These are phyloP conservation scores for Tanacetum coccineum DNA, from an alignment of 129 eudicot genomes.

Conservation along the genomic window DNA sequence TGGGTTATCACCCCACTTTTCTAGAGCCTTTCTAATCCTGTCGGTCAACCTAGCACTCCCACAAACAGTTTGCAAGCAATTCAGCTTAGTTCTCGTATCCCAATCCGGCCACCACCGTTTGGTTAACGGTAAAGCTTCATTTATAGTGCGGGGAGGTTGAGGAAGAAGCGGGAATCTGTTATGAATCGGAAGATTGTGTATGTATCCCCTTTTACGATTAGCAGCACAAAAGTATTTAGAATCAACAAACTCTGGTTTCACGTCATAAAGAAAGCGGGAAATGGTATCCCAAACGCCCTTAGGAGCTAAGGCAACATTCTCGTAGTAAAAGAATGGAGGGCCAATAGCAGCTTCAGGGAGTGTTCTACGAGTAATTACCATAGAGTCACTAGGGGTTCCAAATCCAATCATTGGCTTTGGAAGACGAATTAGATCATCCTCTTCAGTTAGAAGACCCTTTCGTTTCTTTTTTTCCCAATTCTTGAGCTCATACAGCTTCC, in stretches of 20 bases:
- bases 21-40: constrained; percentile 70
- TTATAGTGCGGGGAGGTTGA: constrained; percentile 70
- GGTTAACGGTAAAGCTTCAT: constrained; percentile 74
- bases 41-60: constrained; percentile 74
- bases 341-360: constrained; percentile 67
- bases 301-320: constrained; percentile 92
- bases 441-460: constrained; percentile 25
- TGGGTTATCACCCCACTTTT: constrained; percentile 56
- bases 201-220: constrained; percentile 78
- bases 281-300: constrained; percentile 95
- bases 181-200: constrained; percentile 74
- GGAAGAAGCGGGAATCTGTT: constrained; percentile 78
- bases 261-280: constrained; percentile 59
- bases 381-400: constrained; percentile 54
- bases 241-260: constrained; percentile 87
- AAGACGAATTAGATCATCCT: constrained; percentile 50
- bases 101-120: constrained; percentile 90
- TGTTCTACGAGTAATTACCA: constrained; percentile 25
- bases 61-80: constrained; percentile 72
- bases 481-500: constrained; percentile 40
- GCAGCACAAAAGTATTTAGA: constrained; percentile 79
- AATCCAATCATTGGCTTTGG: constrained; percentile 89
- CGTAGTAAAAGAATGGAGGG: constrained; percentile 86
- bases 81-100: constrained; percentile 71
- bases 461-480: constrained; percentile 35